Evolutionary conservation across 805 yeast genomes (phyloP), one percentile per base, ranked within the genome.

Genomic region (Sungouiella thailandica): DNA sequence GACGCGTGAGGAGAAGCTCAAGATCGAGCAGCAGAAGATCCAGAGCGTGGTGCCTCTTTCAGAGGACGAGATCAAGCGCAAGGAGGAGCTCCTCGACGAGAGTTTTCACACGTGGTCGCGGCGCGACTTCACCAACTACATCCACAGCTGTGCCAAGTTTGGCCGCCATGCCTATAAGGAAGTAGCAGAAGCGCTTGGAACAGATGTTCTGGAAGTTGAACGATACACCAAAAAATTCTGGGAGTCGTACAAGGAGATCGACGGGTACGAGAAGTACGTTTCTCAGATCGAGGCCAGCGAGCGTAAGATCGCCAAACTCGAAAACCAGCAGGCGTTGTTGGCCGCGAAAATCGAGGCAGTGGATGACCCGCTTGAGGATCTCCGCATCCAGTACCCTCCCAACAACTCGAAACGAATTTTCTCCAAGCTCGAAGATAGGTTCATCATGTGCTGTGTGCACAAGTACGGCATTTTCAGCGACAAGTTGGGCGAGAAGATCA

Each of bases 371-470:
- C 52, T 82, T 15, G 77, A 77, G 28, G 78, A 80, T 27, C 58
- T 84, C 55, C 59, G 58, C 4, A 78, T 84, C 16, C 82, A 75
- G 35, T 84, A 82, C 40, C 90, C 93, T 0, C 89, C 89, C n/a
- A 83, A 83, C 51, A 83, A 82, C 52, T 82, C 93, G 9, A 82
- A 83, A 49, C 62, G 88, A 45, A 70, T 82, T 7, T 84, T 81
- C 47, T 76, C 84, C 7, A 74, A 75, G 20, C 55, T 70, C 0
- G 94, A 84, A 50, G 95, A 84, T 50, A 67, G 85, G 34, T 84
- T 78, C 46, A 60, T 84, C 17, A 51, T 84, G 31, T 46, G 71
- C 18, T 72, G 76, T 35, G 81, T 80, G 1, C 68, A 80, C 53
- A 79, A 79, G 45, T 68, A 74, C 44, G 95, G 95, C 0, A 54